Percentiles rank a stretch among this genome's conserved stretches.
Evolutionary conservation across 768 basidiomycete species (phyloP).

Genomic region (Panellus pusillus): DNA sequence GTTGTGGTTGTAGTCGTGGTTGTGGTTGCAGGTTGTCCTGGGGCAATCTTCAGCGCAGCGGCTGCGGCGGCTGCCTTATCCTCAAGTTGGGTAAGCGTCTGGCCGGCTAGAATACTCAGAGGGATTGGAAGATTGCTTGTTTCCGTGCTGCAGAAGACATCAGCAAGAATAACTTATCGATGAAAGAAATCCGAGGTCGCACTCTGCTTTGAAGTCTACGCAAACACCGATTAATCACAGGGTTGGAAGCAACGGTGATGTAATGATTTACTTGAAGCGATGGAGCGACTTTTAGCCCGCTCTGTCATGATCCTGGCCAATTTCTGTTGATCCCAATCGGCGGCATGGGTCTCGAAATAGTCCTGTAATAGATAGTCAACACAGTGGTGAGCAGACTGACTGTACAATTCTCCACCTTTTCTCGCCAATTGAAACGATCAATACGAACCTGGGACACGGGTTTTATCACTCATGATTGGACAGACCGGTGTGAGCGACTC

Average conservation of each 20-base stretch:
- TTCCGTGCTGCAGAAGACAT: neutral
- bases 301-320: slow-evolving; percentile 19
- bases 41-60: neutral
- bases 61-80: slow-evolving; percentile 18
- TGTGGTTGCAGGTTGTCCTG: neutral
- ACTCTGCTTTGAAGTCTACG: slow-evolving; percentile 23
- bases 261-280: slow-evolving; percentile 24
- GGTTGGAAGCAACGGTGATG: neutral
- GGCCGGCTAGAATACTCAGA: slow-evolving; percentile 23
- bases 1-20: slow-evolving; percentile 7
- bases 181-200: neutral
- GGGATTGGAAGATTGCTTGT: slow-evolving; percentile 20
- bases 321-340: slow-evolving; percentile 33
- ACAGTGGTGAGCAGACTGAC: no score
- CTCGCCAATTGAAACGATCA: slow-evolving; percentile 8
- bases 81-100: slow-evolving; percentile 23
- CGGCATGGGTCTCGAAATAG: slow-evolving; percentile 27
- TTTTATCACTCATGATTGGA: no score
- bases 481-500: neutral
- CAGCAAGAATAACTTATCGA: neutral
- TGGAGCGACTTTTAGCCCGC: slow-evolving; percentile 22
- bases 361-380: slow-evolving; percentile 21
- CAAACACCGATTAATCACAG: neutral
- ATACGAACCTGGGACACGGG: slow-evolving; percentile 17
- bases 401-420: slow-evolving; percentile 1